Base-by-base conservation (phyloP, 2,329 filamentous ascomycete species). In the Ustilaginoidea virens region DNA sequence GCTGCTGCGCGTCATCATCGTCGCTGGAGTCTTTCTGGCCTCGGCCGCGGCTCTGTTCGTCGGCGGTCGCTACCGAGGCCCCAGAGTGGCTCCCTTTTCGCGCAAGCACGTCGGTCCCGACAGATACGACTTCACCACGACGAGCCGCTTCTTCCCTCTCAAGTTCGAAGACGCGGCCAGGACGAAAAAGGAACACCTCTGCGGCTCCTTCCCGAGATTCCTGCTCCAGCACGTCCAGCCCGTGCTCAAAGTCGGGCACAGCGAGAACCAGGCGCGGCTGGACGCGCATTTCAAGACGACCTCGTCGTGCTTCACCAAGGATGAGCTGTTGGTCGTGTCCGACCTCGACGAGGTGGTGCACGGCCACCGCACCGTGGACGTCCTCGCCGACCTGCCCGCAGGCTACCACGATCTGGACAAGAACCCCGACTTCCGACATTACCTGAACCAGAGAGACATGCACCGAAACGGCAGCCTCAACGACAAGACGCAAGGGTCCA, bases 211-310 rank as follows among this genome's bases (percentile, higher is more conserved):
- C 29, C 47, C 47, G 17, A 44, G 39, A 31, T 40, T 51, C 27
- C 28, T 51, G 17, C 44, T 51, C 13, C 32, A 41, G 20, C 36
- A 40, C 9, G 40, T 51, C 20, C 47, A 51, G 33, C 47, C 47
- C 14, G 46, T 51, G 20, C 36, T 51, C 22, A 51, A 51, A 34
- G 45, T 49, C 33, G 47, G 47, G 15, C 45, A 51, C 15, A 43
- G 45, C 30, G 47, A 38, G 17, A 25, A 16, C 7, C 11, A 23
- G 10, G 28, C 16, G n/a, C 25, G 25, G 28, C 13, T 50, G 5
- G 42, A 50, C 16, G 54, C 61, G 4, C 64, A 69, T 30, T 47
- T 72, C 23, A 45, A 55, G 23, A 67, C 59, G 36, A 60, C 65
- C 18, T 66, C 66, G 27, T 60, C 61, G 13, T 69, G 59, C 44